Conservation (phyloP, 2,329 filamentous ascomycete genomes). For the Nemania sp. region DNA sequence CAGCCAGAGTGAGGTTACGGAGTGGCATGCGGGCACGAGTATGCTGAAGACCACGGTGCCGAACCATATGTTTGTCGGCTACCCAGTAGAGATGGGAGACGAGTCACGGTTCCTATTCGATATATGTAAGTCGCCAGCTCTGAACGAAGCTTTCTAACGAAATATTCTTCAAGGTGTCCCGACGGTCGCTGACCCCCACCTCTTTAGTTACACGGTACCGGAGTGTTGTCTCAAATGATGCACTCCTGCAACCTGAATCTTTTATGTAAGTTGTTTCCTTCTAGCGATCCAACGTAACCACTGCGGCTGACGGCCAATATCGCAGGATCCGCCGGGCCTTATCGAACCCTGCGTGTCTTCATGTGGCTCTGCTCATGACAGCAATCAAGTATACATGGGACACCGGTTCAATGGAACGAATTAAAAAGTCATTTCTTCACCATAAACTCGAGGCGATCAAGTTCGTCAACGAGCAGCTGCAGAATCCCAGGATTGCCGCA, state of each 20-base stretch:
- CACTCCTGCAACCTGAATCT: constrained; percentile 25
- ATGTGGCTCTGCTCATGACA: constrained; percentile 32
- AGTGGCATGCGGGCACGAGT: constrained; percentile 26
- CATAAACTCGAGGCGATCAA: constrained; percentile 35
- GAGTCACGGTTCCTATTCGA: constrained; percentile 32
- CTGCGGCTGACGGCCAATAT: constrained; percentile 8
- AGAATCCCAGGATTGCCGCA: constrained; percentile 25
- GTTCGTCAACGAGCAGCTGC: constrained; percentile 35
- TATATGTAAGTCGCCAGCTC: constrained; percentile 32
- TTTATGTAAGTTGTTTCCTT: constrained; percentile 20
- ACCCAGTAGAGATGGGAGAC: constrained; percentile 29
- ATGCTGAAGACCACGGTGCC: constrained; percentile 25
- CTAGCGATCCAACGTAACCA: not conserved
- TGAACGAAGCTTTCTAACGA: no score
- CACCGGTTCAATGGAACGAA: constrained; percentile 33
- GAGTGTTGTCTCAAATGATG: constrained; percentile 29
- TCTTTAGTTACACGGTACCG: constrained; percentile 31
- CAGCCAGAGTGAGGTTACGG: constrained; percentile 14
- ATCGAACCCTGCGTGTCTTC: constrained; percentile 32
- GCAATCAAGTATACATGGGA: constrained; percentile 35
- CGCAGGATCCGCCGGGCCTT: constrained; percentile 30
- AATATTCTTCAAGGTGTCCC: not conserved
- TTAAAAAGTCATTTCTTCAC: constrained; percentile 33
- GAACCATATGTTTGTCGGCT: constrained; percentile 29
- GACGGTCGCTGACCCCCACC: constrained; percentile 8